Evolutionary conservation across 1,284 basidiomycete species (phyloP).

Genomic region (Peniophora sp.): DNA sequence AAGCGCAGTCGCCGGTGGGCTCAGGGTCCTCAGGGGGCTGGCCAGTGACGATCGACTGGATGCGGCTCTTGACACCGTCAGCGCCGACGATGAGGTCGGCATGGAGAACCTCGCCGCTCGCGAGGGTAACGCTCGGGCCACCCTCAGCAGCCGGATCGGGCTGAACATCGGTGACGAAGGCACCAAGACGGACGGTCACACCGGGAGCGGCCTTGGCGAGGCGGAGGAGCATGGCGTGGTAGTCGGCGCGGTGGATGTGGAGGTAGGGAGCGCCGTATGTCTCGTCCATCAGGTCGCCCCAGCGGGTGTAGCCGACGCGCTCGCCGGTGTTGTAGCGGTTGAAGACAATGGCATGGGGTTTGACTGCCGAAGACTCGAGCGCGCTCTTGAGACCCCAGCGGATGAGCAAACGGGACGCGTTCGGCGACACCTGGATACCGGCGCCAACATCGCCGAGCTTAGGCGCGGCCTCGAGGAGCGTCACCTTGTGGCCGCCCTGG

Average conservation of each 20-base stretch:
- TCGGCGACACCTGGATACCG: constrained; percentile 41
- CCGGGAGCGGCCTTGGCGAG: constrained; percentile 10
- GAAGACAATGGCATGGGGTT: constrained; percentile 18
- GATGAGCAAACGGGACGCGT: constrained; percentile 38
- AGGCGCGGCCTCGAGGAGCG: constrained; percentile 32
- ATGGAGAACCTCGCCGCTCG: constrained; percentile 15
- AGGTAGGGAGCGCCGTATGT: constrained; percentile 44
- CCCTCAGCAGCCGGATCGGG: constrained; percentile 7
- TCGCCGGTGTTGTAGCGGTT: constrained; percentile 24
- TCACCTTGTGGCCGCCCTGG: constrained; percentile 40
- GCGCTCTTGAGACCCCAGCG: constrained; percentile 43
- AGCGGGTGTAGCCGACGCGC: constrained; percentile 34
- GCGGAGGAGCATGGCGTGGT: constrained; percentile 22
- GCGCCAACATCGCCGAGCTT: constrained; percentile 37
- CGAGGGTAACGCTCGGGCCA: constrained; percentile 14
- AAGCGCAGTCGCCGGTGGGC: constrained; percentile 24
- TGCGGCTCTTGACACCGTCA: constrained; percentile 24
- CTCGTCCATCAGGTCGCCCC: constrained; percentile 31
- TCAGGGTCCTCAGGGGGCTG: constrained; percentile 10
- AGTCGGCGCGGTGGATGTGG: constrained; percentile 38
- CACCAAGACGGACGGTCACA: constrained; percentile 16
- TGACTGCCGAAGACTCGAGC: constrained; percentile 32
- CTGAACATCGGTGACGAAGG: constrained; percentile 16
- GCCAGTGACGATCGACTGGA: constrained; percentile 15
- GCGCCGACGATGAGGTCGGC: constrained; percentile 26